A percentile compares a stretch with the other conserved stretches of the same genome.
phyloP scores from a whole-genome alignment of 495 filamentous ascomycete species.

The Tetracladium marchalianum region DNA sequence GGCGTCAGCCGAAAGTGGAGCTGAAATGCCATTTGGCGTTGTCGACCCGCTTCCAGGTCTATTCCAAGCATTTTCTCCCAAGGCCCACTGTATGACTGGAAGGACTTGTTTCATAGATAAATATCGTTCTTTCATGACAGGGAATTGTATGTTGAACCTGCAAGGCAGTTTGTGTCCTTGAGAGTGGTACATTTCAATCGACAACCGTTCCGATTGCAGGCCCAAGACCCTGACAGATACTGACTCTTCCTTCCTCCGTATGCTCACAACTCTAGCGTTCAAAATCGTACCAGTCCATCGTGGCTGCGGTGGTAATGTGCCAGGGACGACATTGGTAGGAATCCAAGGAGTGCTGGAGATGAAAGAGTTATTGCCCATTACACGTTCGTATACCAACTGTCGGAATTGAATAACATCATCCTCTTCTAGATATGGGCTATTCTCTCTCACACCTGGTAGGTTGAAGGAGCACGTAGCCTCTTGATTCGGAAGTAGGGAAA shows the following conservation, averaged over 20 bases:
- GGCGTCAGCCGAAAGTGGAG: too few species aligned
- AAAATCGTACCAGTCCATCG: conserved; percentile 22
- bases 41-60: too few species aligned
- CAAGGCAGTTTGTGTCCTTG: too few species aligned
- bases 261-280: conserved; percentile 16
- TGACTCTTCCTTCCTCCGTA: conserved; percentile 12
- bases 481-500: background rate
- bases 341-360: conserved; percentile 16
- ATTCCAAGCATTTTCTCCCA: conserved; percentile 9
- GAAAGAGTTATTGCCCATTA: conserved; percentile 5
- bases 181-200: background rate
- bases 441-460: conserved; percentile 33
- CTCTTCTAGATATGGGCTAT: conserved; percentile 30
- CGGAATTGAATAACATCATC: conserved; percentile 34
- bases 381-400: conserved; percentile 22
- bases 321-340: background rate
- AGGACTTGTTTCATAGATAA: conserved; percentile 15
- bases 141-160: conserved; percentile 21
- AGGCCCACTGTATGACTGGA: conserved; percentile 14
- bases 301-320: background rate
- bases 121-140: conserved; percentile 14
- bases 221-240: conserved; percentile 13
- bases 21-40: background rate
- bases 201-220: conserved; percentile 3
- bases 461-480: conserved; percentile 10